phyloP scores from a whole-genome alignment of 1,284 basidiomycete genomes.

The Melanopsichium pennsylvanicum region DNA sequence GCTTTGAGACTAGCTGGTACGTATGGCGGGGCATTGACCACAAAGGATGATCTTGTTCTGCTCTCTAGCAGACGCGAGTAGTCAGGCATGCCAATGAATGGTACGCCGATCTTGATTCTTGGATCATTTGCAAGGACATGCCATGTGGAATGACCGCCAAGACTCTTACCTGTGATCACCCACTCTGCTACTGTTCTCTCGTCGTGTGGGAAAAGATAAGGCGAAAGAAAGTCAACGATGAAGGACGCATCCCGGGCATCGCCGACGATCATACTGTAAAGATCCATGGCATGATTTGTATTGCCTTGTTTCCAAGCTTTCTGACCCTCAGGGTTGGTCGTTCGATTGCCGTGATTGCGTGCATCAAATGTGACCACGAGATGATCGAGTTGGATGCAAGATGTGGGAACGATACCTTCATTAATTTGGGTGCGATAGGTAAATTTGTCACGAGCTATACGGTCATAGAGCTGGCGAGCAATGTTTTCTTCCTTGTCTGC shows the following conservation, averaged over 20 bases:
- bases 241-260: slow-evolving; percentile 79
- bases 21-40: slow-evolving; percentile 55
- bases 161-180: slow-evolving; percentile 75
- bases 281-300: slow-evolving; percentile 60
- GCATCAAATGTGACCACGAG: slow-evolving; percentile 66
- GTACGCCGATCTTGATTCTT: slow-evolving; percentile 76
- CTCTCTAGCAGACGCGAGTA: slow-evolving; percentile 66
- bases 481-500: slow-evolving; percentile 58
- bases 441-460: slow-evolving; percentile 32
- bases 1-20: slow-evolving; percentile 54
- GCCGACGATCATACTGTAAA: slow-evolving; percentile 69
- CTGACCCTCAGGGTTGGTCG: slow-evolving; percentile 57
- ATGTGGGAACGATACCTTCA: slow-evolving; percentile 13
- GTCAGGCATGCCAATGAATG: slow-evolving; percentile 80
- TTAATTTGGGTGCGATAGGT: slow-evolving; percentile 11
- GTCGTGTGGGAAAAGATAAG: slow-evolving; percentile 78
- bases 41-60: slow-evolving; percentile 52
- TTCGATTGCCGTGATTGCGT: slow-evolving; percentile 66
- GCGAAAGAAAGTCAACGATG: slow-evolving; percentile 80
- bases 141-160: slow-evolving; percentile 83
- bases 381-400: slow-evolving; percentile 48
- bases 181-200: slow-evolving; percentile 75
- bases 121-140: slow-evolving; percentile 73
- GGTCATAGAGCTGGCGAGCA: slow-evolving; percentile 54
- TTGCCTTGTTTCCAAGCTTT: slow-evolving; percentile 65